Evolutionary conservation across 257 asterid species (phyloP).

Genomic region (Phtheirospermum japonicum): DNA sequence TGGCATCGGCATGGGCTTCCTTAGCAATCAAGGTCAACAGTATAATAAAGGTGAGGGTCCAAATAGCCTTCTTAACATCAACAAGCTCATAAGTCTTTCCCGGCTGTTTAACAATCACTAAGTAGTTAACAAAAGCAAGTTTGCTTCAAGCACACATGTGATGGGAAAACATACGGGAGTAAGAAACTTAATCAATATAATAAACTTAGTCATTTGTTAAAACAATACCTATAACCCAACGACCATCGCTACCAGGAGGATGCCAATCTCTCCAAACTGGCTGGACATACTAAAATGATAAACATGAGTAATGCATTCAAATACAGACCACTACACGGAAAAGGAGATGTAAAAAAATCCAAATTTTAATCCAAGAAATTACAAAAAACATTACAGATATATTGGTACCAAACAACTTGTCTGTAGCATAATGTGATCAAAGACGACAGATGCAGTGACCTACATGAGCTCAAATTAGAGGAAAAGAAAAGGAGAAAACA

Average conservation of each 20-base stretch:
- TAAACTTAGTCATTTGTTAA: constrained; percentile 10
- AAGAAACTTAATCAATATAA: constrained; percentile 30
- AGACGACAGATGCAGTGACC: too few species aligned
- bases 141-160: constrained; percentile 90
- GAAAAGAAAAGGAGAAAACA: background rate
- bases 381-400: constrained; percentile 8
- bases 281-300: constrained; percentile 39
- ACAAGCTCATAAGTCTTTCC: too few species aligned
- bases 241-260: constrained; percentile 97
- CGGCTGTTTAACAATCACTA: too few species aligned
- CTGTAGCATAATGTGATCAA: background rate
- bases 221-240: constrained; percentile 94
- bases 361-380: background rate
- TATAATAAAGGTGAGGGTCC: too few species aligned
- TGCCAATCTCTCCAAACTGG: constrained; percentile 99
- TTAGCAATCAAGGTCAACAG: too few species aligned
- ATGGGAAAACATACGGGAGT: constrained; percentile 17
- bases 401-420: background rate
- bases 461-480: background rate
- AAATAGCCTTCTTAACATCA: too few species aligned
- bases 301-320: constrained; percentile 15
- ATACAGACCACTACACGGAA: constrained; percentile 14
- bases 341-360: background rate
- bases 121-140: too few species aligned
- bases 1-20: too few species aligned